These are phyloP conservation scores for Backusella macrospora DNA, from an alignment of 192 early-diverging fungal genomes.

Conservation along the genomic window DNA sequence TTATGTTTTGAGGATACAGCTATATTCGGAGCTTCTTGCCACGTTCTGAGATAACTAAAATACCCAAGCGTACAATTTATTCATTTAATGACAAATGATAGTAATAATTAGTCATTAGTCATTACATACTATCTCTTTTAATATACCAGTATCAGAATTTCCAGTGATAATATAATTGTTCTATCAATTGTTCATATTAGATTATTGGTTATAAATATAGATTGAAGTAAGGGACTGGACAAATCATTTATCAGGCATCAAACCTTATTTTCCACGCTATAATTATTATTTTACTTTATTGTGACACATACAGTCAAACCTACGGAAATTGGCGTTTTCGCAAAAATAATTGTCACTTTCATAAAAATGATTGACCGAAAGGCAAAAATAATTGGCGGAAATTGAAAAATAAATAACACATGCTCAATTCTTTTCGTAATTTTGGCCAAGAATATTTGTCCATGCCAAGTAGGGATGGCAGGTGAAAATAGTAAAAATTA, in stretches of 20 bases:
- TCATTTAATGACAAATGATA: neutral
- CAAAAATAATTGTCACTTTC: too few relatives aligned
- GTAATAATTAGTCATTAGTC: neutral
- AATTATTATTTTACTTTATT: neutral
- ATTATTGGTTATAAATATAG: neutral
- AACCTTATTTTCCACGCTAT: conserved; percentile 10
- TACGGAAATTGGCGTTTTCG: neutral
- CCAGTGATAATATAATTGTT: neutral
- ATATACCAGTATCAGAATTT: neutral
- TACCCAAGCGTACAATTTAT: neutral
- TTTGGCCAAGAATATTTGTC: too few relatives aligned
- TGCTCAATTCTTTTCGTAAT: too few relatives aligned
- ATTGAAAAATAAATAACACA: too few relatives aligned
- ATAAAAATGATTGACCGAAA: too few relatives aligned
- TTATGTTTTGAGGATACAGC: neutral
- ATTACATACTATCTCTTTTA: neutral
- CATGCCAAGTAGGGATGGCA: too few relatives aligned
- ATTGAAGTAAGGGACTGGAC: neutral
- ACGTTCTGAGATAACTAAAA: conserved; percentile 14
- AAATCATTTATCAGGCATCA: neutral
- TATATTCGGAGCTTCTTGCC: neutral
- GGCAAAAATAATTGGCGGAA: too few relatives aligned
- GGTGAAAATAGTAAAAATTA: too few relatives aligned
- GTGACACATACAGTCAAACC: too few relatives aligned
- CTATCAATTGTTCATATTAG: neutral